Percentiles rank a stretch among this genome's conserved stretches.
phyloP scores from a whole-genome alignment of 2,329 filamentous ascomycete species.

The Neofusicoccum laricinum region DNA sequence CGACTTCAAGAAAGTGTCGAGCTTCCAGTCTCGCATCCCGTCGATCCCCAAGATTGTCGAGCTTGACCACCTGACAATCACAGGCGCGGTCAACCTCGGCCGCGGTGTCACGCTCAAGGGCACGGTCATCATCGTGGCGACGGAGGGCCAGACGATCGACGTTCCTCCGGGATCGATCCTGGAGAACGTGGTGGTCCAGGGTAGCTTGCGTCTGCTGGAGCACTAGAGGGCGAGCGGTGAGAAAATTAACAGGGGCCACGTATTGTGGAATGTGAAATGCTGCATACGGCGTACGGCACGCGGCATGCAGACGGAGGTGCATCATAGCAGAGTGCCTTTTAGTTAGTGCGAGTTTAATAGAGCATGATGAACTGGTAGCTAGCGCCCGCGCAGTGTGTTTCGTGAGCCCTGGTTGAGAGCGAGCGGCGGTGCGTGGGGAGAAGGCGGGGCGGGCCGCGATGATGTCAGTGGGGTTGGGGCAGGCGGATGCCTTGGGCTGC shows the following conservation, averaged over 20 bases:
- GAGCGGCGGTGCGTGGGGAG: not conserved
- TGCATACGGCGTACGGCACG: not conserved
- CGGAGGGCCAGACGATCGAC: slow-evolving; percentile 96
- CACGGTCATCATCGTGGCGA: slow-evolving; percentile 98
- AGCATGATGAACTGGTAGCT: slow-evolving; percentile 2
- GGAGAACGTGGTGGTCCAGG: slow-evolving; percentile 98
- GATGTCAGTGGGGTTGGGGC: slow-evolving; percentile 11
- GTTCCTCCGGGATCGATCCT: slow-evolving; percentile 94
- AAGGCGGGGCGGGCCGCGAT: slow-evolving; percentile 6
- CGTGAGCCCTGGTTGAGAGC: not conserved
- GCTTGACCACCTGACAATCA: slow-evolving; percentile 94
- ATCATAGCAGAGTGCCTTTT: not conserved
- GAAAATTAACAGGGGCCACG: not conserved
- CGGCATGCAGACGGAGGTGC: not conserved
- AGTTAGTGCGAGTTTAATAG: slow-evolving; percentile 10
- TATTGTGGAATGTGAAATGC: slow-evolving; percentile 2
- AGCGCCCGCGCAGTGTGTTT: not conserved
- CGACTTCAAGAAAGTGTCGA: slow-evolving; percentile 99
- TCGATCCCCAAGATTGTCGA: slow-evolving; percentile 89
- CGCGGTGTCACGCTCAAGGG: slow-evolving; percentile 95
- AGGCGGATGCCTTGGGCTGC: slow-evolving; percentile 1
- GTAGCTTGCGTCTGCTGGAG: slow-evolving; percentile 75
- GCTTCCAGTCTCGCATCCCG: slow-evolving; percentile 84
- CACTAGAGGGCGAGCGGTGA: slow-evolving; percentile 42
- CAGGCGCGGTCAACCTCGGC: slow-evolving; percentile 93